phyloP scores from a whole-genome alignment of 129 eudicot species.

The Lactuca saligna region DNA sequence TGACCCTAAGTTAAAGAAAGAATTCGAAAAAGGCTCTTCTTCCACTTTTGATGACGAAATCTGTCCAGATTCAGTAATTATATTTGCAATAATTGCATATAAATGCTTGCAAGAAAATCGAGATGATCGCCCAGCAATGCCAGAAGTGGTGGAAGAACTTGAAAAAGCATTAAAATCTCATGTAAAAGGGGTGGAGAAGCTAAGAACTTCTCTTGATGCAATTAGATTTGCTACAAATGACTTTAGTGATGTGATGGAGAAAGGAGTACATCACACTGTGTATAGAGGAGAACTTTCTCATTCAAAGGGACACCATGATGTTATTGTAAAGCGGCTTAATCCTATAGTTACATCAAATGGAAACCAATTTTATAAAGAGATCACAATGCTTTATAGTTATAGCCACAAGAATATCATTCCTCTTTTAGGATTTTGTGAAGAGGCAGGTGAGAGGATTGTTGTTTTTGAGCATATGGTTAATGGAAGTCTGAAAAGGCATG shows the following conservation, averaged over 20 bases:
- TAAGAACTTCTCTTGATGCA: conserved; percentile 21
- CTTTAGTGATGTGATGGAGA: conserved; percentile 17
- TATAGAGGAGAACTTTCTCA: conserved; percentile 24
- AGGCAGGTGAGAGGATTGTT: conserved; percentile 25
- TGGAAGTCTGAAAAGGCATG: conserved; percentile 26
- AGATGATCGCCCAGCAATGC: conserved; percentile 24
- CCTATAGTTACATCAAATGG: not conserved
- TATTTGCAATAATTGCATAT: conserved; percentile 29
- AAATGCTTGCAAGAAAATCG: conserved; percentile 32
- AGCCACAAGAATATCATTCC: conserved; percentile 23
- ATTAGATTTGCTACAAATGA: conserved; percentile 30
- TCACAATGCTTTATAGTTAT: conserved; percentile 22
- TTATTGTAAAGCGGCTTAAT: conserved; percentile 22
- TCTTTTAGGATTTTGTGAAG: conserved; percentile 34
- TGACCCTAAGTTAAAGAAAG: conserved; percentile 15
- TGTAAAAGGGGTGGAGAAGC: conserved; percentile 28
- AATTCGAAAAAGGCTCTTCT: conserved; percentile 17
- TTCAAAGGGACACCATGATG: conserved; percentile 12
- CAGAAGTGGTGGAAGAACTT: conserved; percentile 17
- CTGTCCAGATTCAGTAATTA: conserved; percentile 13
- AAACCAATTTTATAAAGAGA: conserved; percentile 11
- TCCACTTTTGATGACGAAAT: conserved; percentile 2
- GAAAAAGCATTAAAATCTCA: conserved; percentile 20
- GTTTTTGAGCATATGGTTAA: conserved; percentile 29
- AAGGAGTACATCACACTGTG: conserved; percentile 11